Conservation (phyloP, 257 asterid genomes). For the Jasminum sambac region DNA sequence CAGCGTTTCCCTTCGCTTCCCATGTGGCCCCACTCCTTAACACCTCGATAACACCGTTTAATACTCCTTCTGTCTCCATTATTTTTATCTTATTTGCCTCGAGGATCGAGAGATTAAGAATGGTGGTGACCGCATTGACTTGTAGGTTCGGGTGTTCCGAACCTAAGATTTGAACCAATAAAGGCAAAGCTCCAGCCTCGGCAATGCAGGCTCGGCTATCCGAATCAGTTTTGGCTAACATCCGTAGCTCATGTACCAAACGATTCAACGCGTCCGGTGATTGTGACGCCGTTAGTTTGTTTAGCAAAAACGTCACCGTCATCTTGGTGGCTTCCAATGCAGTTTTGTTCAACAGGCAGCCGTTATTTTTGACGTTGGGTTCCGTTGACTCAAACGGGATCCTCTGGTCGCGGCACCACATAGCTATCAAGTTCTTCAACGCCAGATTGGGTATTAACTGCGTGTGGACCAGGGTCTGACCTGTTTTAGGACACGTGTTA, state of each 20-base stretch:
- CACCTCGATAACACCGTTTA: constrained; percentile 73
- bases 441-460: constrained; percentile 59
- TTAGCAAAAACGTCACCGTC: constrained; percentile 69
- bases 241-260: constrained; percentile 77
- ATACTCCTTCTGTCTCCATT: constrained; percentile 73
- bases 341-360: constrained; percentile 50
- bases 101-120: constrained; percentile 76
- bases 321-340: constrained; percentile 78
- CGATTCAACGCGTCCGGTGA: constrained; percentile 51
- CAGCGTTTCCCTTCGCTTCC: constrained; percentile 96
- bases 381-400: constrained; percentile 63
- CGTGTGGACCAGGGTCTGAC: constrained; percentile 64
- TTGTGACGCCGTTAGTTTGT: constrained; percentile 56
- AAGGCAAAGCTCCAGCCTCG: constrained; percentile 75
- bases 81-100: constrained; percentile 74
- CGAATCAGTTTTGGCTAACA: constrained; percentile 71
- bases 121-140: constrained; percentile 77
- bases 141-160: constrained; percentile 73
- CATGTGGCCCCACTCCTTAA: constrained; percentile 75
- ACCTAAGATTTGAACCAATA: constrained; percentile 51
- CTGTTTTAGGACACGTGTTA: constrained; percentile 87
- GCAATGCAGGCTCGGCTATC: constrained; percentile 77
- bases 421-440: constrained; percentile 66
- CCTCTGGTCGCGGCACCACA: constrained; percentile 86
- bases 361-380: constrained; percentile 33